Evolutionary conservation across 2,329 filamentous ascomycete genomes (phyloP).

Genomic region (Gremmenia infestans): DNA sequence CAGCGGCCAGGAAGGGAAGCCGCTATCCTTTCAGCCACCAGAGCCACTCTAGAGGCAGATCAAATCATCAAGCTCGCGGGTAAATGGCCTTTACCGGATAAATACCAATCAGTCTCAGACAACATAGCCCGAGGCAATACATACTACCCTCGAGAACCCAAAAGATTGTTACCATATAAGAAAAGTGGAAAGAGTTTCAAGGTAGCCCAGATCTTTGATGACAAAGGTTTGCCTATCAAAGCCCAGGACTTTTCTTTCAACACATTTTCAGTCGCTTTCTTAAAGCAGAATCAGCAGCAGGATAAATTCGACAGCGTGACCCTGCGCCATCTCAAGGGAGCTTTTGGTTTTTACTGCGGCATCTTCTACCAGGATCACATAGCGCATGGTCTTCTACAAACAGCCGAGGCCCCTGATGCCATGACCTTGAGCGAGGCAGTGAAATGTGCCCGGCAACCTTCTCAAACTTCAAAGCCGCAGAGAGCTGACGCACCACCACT

Average conservation of each 20-base stretch:
- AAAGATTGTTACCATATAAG: not conserved
- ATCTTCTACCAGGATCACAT: not conserved
- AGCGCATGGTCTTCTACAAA: not conserved
- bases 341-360: slow-evolving; percentile 3
- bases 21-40: not conserved
- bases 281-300: slow-evolving; percentile 1
- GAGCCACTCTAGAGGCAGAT: not conserved
- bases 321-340: not conserved
- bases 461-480: not conserved
- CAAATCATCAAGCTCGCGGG: not conserved
- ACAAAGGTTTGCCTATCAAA: slow-evolving; percentile 7
- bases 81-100: not conserved
- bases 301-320: not conserved
- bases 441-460: not conserved
- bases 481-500: not conserved
- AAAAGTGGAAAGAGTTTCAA: not conserved
- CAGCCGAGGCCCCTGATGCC: not conserved
- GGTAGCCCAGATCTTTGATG: slow-evolving; percentile 1
- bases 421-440: not conserved
- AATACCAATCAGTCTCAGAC: not conserved
- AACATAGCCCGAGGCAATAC: not conserved
- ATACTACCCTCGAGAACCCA: not conserved
- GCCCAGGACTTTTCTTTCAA: slow-evolving; percentile 13
- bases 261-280: slow-evolving; percentile 7
- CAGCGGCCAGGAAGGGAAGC: not conserved